Conservation (phyloP, 192 early-diverging fungal genomes). For the Backusella parvicylindrica region DNA sequence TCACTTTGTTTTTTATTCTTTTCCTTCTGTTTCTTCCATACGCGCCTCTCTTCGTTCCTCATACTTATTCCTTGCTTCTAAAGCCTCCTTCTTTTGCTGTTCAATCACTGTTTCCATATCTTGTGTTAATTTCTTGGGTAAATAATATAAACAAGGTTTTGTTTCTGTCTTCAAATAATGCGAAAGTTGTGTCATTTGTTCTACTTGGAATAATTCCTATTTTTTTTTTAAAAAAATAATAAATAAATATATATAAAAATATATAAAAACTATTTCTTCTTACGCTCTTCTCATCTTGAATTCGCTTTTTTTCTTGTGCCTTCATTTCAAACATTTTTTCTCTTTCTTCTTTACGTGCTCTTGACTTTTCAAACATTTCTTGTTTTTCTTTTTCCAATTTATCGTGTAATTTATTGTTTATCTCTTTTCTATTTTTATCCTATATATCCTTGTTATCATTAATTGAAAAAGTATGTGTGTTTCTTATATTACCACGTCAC, state of each 20-base stretch:
- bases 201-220: constrained; percentile 7
- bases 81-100: neutral
- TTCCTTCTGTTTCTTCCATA: neutral
- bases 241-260: neutral
- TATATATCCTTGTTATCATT: too few species aligned
- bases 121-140: constrained; percentile 26
- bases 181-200: constrained; percentile 23
- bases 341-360: constrained; percentile 38
- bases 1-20: neutral
- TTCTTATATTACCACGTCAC: constrained; percentile 47
- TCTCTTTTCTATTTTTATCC: constrained; percentile 42
- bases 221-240: neutral
- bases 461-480: too few species aligned
- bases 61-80: neutral
- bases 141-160: constrained; percentile 29
- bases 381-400: constrained; percentile 43
- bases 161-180: constrained; percentile 31
- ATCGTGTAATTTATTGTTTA: constrained; percentile 39
- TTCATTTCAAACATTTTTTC: constrained; percentile 12
- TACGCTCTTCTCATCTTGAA: neutral
- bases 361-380: constrained; percentile 37
- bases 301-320: constrained; percentile 7
- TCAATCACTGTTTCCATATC: neutral
- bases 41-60: neutral
- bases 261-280: neutral